A percentile compares a stretch with the other conserved stretches of the same genome.
phyloP scores from a whole-genome alignment of 2,329 filamentous ascomycete genomes.

The Aureobasidium uvarum region DNA sequence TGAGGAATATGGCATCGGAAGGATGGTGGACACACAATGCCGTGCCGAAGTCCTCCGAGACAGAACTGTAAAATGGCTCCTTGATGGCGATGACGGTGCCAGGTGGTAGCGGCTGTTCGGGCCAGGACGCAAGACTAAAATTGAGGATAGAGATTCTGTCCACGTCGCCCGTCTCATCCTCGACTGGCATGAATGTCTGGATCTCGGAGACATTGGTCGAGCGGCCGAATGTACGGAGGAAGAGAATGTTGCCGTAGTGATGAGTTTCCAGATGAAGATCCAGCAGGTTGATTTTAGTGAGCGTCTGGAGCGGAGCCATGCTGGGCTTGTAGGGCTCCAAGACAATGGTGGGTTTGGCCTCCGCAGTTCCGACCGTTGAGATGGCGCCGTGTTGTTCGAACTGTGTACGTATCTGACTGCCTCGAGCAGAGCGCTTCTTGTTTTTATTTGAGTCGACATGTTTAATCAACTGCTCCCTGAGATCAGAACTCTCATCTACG shows the following conservation, averaged over 20 bases:
- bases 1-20: neutral
- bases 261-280: neutral
- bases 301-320: neutral
- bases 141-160: neutral
- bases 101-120: neutral
- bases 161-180: neutral
- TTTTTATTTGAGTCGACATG: neutral
- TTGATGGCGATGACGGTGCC: neutral
- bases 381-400: neutral
- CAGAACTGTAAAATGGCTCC: conserved; percentile 1
- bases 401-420: neutral
- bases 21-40: neutral
- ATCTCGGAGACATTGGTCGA: neutral
- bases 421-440: neutral
- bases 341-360: neutral
- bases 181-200: neutral
- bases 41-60: neutral
- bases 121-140: neutral
- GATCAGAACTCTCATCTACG: neutral
- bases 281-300: neutral
- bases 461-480: neutral
- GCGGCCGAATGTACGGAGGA: neutral
- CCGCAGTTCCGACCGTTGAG: no score
- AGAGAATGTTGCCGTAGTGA: neutral
- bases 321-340: neutral